Evolutionary conservation across 257 asterid species (phyloP).

Genomic region (Phtheirospermum japonicum): DNA sequence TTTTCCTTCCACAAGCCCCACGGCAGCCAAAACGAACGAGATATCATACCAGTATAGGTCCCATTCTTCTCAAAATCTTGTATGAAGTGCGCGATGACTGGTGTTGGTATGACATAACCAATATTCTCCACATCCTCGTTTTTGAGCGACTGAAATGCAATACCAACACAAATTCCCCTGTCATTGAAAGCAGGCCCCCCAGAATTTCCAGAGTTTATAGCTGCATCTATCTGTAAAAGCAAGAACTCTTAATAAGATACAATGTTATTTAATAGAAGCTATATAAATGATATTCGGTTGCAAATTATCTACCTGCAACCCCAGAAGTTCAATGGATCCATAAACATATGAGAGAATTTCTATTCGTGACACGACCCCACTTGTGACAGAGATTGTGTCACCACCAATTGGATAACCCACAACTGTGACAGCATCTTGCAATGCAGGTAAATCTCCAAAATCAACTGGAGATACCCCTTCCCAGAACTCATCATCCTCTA

Average conservation of each 20-base stretch:
- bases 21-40: background rate
- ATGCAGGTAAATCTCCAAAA: constrained; percentile 69
- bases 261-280: constrained; percentile 14
- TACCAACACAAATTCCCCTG: constrained; percentile 76
- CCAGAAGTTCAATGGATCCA: constrained; percentile 81
- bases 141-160: constrained; percentile 83
- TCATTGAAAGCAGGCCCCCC: constrained; percentile 86
- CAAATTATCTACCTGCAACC: constrained; percentile 55
- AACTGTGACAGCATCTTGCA: constrained; percentile 84
- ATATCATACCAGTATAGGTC: constrained; percentile 55
- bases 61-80: constrained; percentile 75
- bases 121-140: constrained; percentile 81
- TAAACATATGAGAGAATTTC: constrained; percentile 77
- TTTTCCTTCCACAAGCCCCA: background rate
- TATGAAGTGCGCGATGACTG: constrained; percentile 76
- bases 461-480: constrained; percentile 73
- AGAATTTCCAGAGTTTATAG: constrained; percentile 85
- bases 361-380: constrained; percentile 86
- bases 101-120: constrained; percentile 87
- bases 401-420: constrained; percentile 87
- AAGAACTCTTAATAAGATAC: constrained; percentile 15
- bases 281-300: background rate
- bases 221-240: constrained; percentile 68
- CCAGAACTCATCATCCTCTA: constrained; percentile 66
- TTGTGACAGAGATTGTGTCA: constrained; percentile 78